These are phyloP conservation scores for Ophiostoma fasciatum DNA, from an alignment of 2,329 filamentous ascomycete genomes.

Conservation along the genomic window DNA sequence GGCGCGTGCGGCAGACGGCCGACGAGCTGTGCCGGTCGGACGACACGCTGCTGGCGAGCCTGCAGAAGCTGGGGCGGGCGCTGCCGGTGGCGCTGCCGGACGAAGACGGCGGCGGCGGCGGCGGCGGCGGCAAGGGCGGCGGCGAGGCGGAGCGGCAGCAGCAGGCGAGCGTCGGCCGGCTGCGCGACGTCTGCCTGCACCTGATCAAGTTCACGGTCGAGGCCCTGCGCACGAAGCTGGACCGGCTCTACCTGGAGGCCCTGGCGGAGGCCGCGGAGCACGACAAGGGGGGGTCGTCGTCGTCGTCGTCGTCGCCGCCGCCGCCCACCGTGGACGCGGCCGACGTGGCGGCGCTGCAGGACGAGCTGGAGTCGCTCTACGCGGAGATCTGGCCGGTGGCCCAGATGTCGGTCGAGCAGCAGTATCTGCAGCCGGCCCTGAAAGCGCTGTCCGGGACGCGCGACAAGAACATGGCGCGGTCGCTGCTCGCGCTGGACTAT, in stretches of 20 bases:
- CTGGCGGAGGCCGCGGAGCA: slow-evolving; percentile 17
- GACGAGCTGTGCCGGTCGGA: slow-evolving; percentile 41
- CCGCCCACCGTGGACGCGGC: slow-evolving; percentile 20
- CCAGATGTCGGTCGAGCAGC: slow-evolving; percentile 56
- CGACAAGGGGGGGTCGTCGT: no score
- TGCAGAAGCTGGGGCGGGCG: slow-evolving; percentile 51
- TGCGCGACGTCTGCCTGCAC: slow-evolving; percentile 44
- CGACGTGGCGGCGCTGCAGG: slow-evolving; percentile 37
- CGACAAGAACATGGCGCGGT: slow-evolving; percentile 27
- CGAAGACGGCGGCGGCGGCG: slow-evolving; percentile 22
- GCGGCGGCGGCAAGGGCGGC: not conserved
- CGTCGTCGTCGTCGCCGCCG: slow-evolving; percentile 11
- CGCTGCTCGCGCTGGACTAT: slow-evolving; percentile 34
- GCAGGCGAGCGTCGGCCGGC: slow-evolving; percentile 35
- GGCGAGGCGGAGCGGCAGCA: slow-evolving; percentile 28
- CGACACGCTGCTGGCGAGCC: slow-evolving; percentile 47
- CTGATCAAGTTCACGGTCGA: slow-evolving; percentile 44
- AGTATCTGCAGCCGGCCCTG: slow-evolving; percentile 47
- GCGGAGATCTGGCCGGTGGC: slow-evolving; percentile 54
- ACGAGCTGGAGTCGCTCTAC: slow-evolving; percentile 55
- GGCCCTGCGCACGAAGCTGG: slow-evolving; percentile 36
- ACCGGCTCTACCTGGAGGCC: slow-evolving; percentile 38
- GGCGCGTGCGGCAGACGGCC: slow-evolving; percentile 32
- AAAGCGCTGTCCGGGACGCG: slow-evolving; percentile 27
- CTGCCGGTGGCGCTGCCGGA: no score